A percentile compares a stretch with the other conserved stretches of the same genome.
These are phyloP conservation scores for Globisporangium ultimum DNA, from an alignment of 352 stramenopile species.

Conservation along the genomic window DNA sequence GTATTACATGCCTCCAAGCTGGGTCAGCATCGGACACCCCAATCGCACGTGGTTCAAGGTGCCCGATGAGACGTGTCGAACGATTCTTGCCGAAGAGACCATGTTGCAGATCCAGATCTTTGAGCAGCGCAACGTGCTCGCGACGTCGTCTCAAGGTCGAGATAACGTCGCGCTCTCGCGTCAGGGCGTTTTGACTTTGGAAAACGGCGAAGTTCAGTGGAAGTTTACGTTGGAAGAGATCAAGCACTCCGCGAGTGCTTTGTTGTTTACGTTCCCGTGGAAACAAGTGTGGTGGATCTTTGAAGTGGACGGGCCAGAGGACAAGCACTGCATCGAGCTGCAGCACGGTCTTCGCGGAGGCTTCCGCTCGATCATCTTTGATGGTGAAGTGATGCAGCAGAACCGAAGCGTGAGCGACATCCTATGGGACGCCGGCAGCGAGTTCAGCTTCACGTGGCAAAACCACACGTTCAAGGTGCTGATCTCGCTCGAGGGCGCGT, in stretches of 20 bases:
- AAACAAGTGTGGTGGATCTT: constrained; percentile 88
- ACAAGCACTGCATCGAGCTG: too few relatives aligned
- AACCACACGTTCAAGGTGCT: constrained; percentile 72
- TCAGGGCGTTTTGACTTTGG: constrained; percentile 38
- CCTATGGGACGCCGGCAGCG: constrained; percentile 66
- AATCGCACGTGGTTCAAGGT: constrained; percentile 85
- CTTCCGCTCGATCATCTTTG: too few relatives aligned
- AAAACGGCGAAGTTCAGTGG: constrained; percentile 49
- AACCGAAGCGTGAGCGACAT: too few relatives aligned
- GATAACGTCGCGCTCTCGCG: constrained; percentile 69
- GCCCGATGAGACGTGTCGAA: constrained; percentile 59
- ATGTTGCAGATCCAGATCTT: constrained; percentile 76
- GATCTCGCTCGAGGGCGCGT: constrained; percentile 73
- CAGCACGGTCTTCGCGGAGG: too few relatives aligned
- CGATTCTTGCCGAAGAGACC: constrained; percentile 67
- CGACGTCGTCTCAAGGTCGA: constrained; percentile 63
- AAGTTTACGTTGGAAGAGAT: constrained; percentile 79
- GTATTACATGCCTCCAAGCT: constrained; percentile 70
- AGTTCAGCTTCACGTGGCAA: constrained; percentile 65
- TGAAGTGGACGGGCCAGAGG: constrained; percentile 34
- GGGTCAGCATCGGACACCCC: constrained; percentile 73
- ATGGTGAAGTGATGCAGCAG: too few relatives aligned
- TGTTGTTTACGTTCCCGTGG: constrained; percentile 84
- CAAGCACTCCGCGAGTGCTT: constrained; percentile 70
- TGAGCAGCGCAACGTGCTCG: constrained; percentile 61